These are phyloP conservation scores for Populus tomentosa DNA, from an alignment of 441 rosid genomes.

Conservation along the genomic window DNA sequence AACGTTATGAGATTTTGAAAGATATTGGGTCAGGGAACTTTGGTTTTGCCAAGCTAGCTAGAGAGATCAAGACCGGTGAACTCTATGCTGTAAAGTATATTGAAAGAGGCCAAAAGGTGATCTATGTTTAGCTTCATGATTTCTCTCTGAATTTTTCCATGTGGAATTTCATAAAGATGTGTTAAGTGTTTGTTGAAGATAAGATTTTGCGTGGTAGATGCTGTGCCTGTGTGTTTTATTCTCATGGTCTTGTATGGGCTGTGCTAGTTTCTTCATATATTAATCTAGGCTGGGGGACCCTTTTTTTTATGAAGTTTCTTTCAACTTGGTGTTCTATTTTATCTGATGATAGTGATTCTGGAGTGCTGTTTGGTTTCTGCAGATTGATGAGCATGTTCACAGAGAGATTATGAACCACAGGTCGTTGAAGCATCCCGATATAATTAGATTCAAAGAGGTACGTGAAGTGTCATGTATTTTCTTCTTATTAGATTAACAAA, in stretches of 20 bases:
- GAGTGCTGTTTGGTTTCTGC: conserved; percentile 7
- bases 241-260: not conserved
- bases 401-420: too few species aligned
- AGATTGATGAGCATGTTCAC: too few species aligned
- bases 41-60: conserved; percentile 61
- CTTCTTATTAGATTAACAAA: not conserved
- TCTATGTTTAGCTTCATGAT: not conserved
- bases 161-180: not conserved
- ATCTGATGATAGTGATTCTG: too few species aligned
- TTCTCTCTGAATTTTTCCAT: not conserved
- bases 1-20: conserved; percentile 48
- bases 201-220: not conserved
- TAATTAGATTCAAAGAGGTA: not conserved
- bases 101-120: conserved; percentile 62
- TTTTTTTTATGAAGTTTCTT: not conserved
- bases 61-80: conserved; percentile 42
- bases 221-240: not conserved
- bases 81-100: conserved; percentile 61
- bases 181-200: not conserved
- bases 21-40: conserved; percentile 69
- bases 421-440: too few species aligned
- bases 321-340: not conserved
- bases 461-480: not conserved
- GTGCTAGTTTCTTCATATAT: not conserved
- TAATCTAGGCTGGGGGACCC: not conserved